Conservation (phyloP, 257 asterid species). For the Scutellaria galericulata region DNA sequence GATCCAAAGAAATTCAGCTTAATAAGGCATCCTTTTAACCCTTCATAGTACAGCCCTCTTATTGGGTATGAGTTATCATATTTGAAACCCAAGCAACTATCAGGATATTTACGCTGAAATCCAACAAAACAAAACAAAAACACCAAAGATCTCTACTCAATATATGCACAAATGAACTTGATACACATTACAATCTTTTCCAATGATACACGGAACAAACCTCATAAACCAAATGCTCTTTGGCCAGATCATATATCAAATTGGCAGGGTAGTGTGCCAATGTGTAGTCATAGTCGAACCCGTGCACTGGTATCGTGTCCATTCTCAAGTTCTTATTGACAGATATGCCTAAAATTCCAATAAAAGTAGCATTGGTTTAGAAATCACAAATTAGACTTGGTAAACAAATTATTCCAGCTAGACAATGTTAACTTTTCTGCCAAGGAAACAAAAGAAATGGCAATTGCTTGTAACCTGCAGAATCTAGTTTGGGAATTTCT, state of each 20-base stretch:
- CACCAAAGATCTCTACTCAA: not conserved
- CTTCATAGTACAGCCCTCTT: conserved; percentile 93
- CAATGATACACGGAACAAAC: conserved; percentile 52
- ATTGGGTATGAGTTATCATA: conserved; percentile 89
- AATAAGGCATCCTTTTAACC: conserved; percentile 88
- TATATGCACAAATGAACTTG: conserved; percentile 11
- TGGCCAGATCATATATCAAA: conserved; percentile 89
- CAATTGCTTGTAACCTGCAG: conserved; percentile 59
- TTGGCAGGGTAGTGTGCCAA: conserved; percentile 93
- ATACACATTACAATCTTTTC: not conserved
- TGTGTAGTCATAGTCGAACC: conserved; percentile 97
- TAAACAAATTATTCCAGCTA: conserved; percentile 5
- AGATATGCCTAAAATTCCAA: conserved; percentile 70
- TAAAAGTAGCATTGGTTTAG: conserved; percentile 36
- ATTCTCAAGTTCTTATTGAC: conserved; percentile 87
- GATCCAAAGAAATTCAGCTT: conserved; percentile 97
- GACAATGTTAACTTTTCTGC: conserved; percentile 16
- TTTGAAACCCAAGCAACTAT: conserved; percentile 75
- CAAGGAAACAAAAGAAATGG: not conserved
- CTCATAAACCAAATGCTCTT: conserved; percentile 90
- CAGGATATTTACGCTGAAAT: conserved; percentile 88
- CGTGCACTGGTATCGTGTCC: conserved; percentile 86
- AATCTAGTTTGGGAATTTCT: conserved; percentile 81
- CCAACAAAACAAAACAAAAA: conserved; percentile 12
- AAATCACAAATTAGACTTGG: not conserved